Evolutionary conservation across 2,329 filamentous ascomycete genomes (phyloP).

Genomic region (Trichoderma gracile): DNA sequence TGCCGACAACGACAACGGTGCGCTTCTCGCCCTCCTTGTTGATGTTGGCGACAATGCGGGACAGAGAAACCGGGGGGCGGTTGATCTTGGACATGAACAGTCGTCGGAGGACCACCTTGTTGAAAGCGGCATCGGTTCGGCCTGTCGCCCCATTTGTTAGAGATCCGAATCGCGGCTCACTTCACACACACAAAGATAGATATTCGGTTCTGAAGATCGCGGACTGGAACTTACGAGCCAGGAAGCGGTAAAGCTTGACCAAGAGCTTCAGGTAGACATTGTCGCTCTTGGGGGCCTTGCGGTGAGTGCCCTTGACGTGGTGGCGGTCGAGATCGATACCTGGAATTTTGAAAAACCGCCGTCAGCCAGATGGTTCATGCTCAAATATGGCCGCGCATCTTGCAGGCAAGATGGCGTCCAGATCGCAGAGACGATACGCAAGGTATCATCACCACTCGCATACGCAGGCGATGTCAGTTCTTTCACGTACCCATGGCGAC

Average conservation of each 20-base stretch:
- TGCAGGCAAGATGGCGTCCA: conserved; percentile 29
- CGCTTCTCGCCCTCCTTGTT: conserved; percentile 69
- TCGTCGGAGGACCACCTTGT: conserved; percentile 96
- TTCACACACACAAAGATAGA: not conserved
- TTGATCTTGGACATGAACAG: conserved; percentile 99
- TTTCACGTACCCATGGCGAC: conserved; percentile 65
- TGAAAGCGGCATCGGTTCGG: conserved; percentile 96
- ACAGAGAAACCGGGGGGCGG: conserved; percentile 91
- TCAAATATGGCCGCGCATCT: conserved; percentile 47
- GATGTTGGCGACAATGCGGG: conserved; percentile 76
- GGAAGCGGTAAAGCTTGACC: conserved; percentile 97
- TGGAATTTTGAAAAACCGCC: conserved; percentile 49
- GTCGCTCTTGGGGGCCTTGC: conserved; percentile 95
- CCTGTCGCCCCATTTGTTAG: conserved; percentile 51
- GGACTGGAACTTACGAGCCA: conserved; percentile 74
- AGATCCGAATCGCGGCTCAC: not conserved
- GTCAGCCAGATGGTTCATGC: conserved; percentile 68
- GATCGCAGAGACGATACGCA: conserved; percentile 27
- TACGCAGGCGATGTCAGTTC: conserved; percentile 45
- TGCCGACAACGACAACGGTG: conserved; percentile 92
- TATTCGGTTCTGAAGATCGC: not conserved
- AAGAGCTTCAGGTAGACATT: conserved; percentile 97
- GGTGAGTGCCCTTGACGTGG: conserved; percentile 73
- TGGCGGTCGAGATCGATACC: conserved; percentile 72
- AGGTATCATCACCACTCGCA: conserved; percentile 50